phyloP scores from a whole-genome alignment of 768 basidiomycete genomes.

The Amanita inopinata region DNA sequence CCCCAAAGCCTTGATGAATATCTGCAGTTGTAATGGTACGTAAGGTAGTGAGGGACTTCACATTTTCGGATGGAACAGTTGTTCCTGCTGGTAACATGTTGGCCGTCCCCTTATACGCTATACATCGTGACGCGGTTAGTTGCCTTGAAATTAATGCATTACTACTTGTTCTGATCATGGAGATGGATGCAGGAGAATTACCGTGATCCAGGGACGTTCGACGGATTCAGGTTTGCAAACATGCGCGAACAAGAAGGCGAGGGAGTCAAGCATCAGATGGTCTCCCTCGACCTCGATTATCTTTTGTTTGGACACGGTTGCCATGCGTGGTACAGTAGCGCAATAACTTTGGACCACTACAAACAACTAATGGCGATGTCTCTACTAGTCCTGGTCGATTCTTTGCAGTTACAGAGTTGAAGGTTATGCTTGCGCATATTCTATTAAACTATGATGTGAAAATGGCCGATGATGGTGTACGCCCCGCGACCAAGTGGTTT shows the following conservation, averaged over 20 bases:
- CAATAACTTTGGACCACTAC: neutral
- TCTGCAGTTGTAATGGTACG: slow-evolving; percentile 19
- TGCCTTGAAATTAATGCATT: neutral
- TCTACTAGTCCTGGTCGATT: slow-evolving; percentile 21
- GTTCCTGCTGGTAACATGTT: slow-evolving; percentile 18
- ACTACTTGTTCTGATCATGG: neutral
- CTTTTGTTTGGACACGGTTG: slow-evolving; percentile 25
- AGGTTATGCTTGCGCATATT: slow-evolving; percentile 23
- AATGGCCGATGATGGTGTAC: slow-evolving; percentile 16
- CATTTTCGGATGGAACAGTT: slow-evolving; percentile 20
- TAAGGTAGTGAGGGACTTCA: slow-evolving; percentile 27
- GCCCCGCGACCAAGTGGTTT: slow-evolving; percentile 12
- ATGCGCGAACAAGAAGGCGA: slow-evolving; percentile 21
- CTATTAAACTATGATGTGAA: slow-evolving; percentile 26
- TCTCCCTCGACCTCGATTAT: slow-evolving; percentile 18
- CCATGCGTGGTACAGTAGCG: slow-evolving; percentile 12
- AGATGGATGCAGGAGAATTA: slow-evolving; percentile 20
- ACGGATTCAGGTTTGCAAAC: slow-evolving; percentile 32
- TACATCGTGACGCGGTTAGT: slow-evolving; percentile 8
- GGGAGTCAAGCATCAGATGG: slow-evolving; percentile 21
- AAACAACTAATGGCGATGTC: neutral
- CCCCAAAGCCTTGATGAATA: slow-evolving; percentile 10
- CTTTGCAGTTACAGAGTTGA: slow-evolving; percentile 25
- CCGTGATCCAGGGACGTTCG: slow-evolving; percentile 21
- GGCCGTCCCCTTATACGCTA: slow-evolving; percentile 12